These are phyloP conservation scores for Blepharisma stoltei DNA, from an alignment of 73 alveolate species.

Conservation along the genomic window DNA sequence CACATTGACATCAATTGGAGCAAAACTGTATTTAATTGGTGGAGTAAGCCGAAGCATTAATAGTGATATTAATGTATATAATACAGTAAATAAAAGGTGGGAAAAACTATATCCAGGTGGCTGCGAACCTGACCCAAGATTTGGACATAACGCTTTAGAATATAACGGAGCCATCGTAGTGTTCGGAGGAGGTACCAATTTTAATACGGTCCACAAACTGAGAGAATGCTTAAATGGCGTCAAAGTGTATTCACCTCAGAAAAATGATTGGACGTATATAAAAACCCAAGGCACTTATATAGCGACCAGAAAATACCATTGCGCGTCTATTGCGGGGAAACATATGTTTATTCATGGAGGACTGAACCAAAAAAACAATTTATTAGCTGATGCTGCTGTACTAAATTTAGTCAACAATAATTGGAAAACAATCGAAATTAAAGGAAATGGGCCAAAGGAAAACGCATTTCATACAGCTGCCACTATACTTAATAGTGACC, in stretches of 20 bases:
- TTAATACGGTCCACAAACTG: background rate
- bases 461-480: slow-evolving; percentile 14
- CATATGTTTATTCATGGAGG: slow-evolving; percentile 34
- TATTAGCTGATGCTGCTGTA: slow-evolving; percentile 19
- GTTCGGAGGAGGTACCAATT: slow-evolving; percentile 30
- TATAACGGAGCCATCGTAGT: slow-evolving; percentile 11
- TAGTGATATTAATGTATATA: background rate
- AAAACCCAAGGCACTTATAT: slow-evolving; percentile 9
- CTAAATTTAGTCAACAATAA: background rate
- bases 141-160: slow-evolving; percentile 28
- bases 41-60: slow-evolving; percentile 26
- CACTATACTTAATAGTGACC: background rate
- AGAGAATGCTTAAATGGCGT: slow-evolving; percentile 29
- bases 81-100: slow-evolving; percentile 10
- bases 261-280: background rate
- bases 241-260: background rate
- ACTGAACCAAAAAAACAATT: slow-evolving; percentile 10
- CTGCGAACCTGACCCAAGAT: background rate
- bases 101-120: background rate
- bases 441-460: background rate
- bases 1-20: background rate
- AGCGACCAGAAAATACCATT: slow-evolving; percentile 25
- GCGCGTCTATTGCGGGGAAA: background rate
- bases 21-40: slow-evolving; percentile 17
- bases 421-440: slow-evolving; percentile 4